phyloP scores from a whole-genome alignment of 2,329 filamentous ascomycete species.

The Neopestalotiopsis sp. region DNA sequence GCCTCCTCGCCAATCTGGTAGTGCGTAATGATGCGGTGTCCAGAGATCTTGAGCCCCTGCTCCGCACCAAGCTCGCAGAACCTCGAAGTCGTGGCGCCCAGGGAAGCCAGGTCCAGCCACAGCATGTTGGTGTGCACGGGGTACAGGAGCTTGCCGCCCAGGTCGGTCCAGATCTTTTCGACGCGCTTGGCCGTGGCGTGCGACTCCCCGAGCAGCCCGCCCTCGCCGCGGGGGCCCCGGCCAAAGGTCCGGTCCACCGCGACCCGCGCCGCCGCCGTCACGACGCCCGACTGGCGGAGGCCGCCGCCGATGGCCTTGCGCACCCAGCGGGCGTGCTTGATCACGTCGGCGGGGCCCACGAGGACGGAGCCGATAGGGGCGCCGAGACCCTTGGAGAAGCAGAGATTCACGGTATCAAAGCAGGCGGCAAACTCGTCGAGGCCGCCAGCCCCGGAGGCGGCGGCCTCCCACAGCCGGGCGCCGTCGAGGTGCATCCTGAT shows the following conservation, averaged over 20 bases:
- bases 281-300: constrained; percentile 75
- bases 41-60: constrained; percentile 31
- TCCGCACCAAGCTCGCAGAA: constrained; percentile 32
- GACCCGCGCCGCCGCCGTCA: constrained; percentile 76
- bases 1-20: constrained; percentile 64
- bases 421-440: constrained; percentile 46
- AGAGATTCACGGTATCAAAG: constrained; percentile 54
- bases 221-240: constrained; percentile 44
- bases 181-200: constrained; percentile 64
- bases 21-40: constrained; percentile 37
- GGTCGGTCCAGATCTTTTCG: constrained; percentile 66
- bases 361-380: constrained; percentile 56
- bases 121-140: constrained; percentile 77
- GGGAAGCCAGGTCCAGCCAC: constrained; percentile 61
- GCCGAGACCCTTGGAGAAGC: constrained; percentile 59
- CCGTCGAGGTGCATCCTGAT: constrained; percentile 56
- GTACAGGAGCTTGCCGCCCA: constrained; percentile 63
- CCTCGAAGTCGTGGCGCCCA: constrained; percentile 26
- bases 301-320: constrained; percentile 84
- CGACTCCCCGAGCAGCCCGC: constrained; percentile 50
- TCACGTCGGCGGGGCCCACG: constrained; percentile 52
- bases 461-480: constrained; percentile 57
- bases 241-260: constrained; percentile 82
- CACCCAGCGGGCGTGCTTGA: constrained; percentile 75
- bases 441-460: constrained; percentile 46